phyloP scores from a whole-genome alignment of 768 basidiomycete species.

The Lactifluus pinguis region DNA sequence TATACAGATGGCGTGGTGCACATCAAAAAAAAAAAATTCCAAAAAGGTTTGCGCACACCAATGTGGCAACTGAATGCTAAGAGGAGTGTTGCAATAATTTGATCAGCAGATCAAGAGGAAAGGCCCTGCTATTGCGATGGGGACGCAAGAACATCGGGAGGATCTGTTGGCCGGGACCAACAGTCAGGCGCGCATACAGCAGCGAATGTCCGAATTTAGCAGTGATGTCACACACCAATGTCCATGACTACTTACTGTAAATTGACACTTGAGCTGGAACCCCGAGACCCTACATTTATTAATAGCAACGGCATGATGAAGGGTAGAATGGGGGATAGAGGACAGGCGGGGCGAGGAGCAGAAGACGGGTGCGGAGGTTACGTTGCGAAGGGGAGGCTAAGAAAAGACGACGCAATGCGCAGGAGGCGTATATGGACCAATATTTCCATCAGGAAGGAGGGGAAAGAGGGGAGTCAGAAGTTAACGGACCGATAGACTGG shows the following conservation, averaged over 20 bases:
- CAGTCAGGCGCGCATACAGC: not conserved
- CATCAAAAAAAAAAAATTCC: no score
- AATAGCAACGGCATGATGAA: not conserved
- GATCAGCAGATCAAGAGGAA: no score
- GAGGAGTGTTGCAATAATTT: no score
- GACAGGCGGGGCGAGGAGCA: no score
- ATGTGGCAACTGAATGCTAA: no score
- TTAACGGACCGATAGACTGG: no score
- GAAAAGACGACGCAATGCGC: slow-evolving; percentile 13
- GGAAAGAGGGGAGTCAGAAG: slow-evolving; percentile 17
- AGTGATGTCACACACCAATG: no score
- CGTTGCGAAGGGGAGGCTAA: slow-evolving; percentile 5
- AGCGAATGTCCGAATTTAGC: not conserved
- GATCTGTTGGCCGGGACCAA: not conserved
- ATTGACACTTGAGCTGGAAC: not conserved
- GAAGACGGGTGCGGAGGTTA: not conserved
- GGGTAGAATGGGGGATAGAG: no score
- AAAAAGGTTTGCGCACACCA: no score
- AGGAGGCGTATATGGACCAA: slow-evolving; percentile 18
- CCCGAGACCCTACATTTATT: not conserved
- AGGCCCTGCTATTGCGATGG: no score
- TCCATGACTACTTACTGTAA: no score
- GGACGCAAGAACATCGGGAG: not conserved
- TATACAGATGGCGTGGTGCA: no score
- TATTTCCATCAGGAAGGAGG: slow-evolving; percentile 21